Conservation (phyloP, 352 stramenopile species). For the Phytophthora pseudosyringae region DNA sequence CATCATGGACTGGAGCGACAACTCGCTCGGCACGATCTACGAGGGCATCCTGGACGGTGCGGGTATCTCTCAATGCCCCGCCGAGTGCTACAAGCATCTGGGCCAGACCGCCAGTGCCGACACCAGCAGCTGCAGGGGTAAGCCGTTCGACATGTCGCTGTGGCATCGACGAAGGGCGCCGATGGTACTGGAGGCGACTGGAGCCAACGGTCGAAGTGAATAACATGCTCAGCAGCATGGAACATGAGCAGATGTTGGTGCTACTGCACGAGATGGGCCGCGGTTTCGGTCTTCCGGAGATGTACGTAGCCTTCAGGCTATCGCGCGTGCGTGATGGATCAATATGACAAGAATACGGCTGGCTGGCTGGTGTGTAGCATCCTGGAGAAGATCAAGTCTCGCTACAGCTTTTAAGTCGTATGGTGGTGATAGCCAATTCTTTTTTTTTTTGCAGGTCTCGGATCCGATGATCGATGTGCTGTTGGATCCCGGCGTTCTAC, state of each 20-base stretch:
- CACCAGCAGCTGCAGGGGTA: conserved; percentile 23
- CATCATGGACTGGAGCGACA: conserved; percentile 47
- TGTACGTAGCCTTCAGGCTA: conserved; percentile 31
- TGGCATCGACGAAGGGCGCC: conserved; percentile 39
- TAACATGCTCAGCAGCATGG: conserved; percentile 42
- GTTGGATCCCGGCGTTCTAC: conserved; percentile 98
- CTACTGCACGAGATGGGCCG: conserved; percentile 54
- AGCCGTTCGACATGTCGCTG: conserved; percentile 39
- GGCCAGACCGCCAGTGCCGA: conserved; percentile 26
- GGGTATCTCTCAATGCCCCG: conserved; percentile 8
- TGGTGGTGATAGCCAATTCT: too few relatives aligned
- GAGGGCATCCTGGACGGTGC: conserved; percentile 4
- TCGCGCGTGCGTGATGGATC: conserved; percentile 33
- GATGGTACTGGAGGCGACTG: conserved; percentile 42
- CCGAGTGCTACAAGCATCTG: conserved; percentile 10
- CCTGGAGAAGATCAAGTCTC: conserved; percentile 29
- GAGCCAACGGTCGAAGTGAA: conserved; percentile 49
- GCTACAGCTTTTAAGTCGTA: conserved; percentile 17
- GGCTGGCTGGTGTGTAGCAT: conserved; percentile 27
- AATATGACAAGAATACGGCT: conserved; percentile 7
- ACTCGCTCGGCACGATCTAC: conserved; percentile 26
- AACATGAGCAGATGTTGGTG: conserved; percentile 36
- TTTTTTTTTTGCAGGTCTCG: too few relatives aligned
- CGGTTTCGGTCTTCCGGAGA: conserved; percentile 40
- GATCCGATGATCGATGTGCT: too few relatives aligned